Evolutionary conservation across 2,329 filamentous ascomycete genomes (phyloP).

Genomic region (Apiospora arundinis): DNA sequence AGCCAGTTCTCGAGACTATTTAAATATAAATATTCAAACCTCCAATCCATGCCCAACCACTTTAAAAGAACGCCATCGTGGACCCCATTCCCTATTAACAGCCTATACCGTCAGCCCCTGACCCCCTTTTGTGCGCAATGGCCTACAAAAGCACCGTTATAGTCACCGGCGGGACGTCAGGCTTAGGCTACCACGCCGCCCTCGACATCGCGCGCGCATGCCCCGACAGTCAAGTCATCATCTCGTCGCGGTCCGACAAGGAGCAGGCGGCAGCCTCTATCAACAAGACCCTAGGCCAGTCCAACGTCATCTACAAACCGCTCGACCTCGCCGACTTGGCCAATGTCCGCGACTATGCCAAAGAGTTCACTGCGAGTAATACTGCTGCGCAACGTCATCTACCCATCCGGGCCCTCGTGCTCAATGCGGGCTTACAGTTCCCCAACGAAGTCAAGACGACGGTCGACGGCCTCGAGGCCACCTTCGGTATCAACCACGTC

Average conservation of each 20-base stretch:
- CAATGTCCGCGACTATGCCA: slow-evolving; percentile 49
- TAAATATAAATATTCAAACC: too few relatives aligned
- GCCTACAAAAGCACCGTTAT: slow-evolving; percentile 36
- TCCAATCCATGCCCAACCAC: not conserved
- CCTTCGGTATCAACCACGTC: slow-evolving; percentile 57
- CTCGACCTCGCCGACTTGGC: slow-evolving; percentile 50
- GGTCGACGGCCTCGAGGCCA: slow-evolving; percentile 51
- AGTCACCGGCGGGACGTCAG: slow-evolving; percentile 53
- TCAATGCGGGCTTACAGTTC: slow-evolving; percentile 57
- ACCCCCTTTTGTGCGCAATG: not conserved
- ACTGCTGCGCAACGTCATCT: slow-evolving; percentile 35
- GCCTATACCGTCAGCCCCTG: not conserved
- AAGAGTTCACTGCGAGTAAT: slow-evolving; percentile 39
- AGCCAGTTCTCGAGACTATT: too few relatives aligned
- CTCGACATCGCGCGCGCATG: slow-evolving; percentile 46
- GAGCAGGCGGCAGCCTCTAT: slow-evolving; percentile 48
- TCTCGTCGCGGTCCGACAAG: slow-evolving; percentile 50
- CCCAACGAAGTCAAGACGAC: slow-evolving; percentile 43
- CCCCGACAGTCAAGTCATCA: slow-evolving; percentile 48
- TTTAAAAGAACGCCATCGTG: not conserved
- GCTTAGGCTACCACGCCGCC: slow-evolving; percentile 51
- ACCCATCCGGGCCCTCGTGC: slow-evolving; percentile 50
- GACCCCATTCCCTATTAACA: not conserved
- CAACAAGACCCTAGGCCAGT: slow-evolving; percentile 47
- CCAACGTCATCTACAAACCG: slow-evolving; percentile 48